phyloP scores from a whole-genome alignment of 1,284 basidiomycete species.

The Fomitopsis pinicola region DNA sequence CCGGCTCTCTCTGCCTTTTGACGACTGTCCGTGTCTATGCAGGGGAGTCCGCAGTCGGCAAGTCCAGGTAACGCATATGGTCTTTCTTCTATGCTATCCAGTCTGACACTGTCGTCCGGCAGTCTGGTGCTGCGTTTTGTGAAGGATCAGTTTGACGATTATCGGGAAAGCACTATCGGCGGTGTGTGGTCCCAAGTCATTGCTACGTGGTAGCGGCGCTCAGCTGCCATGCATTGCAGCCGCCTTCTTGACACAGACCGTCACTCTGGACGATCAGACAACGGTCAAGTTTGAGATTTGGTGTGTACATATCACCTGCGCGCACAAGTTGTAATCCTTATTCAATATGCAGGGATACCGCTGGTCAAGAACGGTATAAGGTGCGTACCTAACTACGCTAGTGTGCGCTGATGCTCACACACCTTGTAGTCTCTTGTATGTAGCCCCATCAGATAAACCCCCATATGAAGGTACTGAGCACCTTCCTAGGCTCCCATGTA shows the following conservation, averaged over 20 bases:
- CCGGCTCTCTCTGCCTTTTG: not conserved
- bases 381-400: conserved; percentile 35
- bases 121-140: conserved; percentile 95
- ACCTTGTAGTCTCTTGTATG: conserved; percentile 25
- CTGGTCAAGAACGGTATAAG: conserved; percentile 92
- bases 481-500: conserved; percentile 81
- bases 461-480: conserved; percentile 6
- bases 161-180: conserved; percentile 88
- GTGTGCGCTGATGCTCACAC: conserved; percentile 6
- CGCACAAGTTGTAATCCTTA: not conserved
- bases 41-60: conserved; percentile 97
- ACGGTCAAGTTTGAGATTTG: conserved; percentile 98
- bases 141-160: conserved; percentile 97
- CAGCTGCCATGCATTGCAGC: conserved; percentile 41
- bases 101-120: conserved; percentile 5
- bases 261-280: conserved; percentile 84
- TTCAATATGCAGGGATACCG: conserved; percentile 67
- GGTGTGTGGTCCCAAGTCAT: conserved; percentile 38
- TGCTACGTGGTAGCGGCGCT: not conserved
- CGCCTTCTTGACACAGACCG: conserved; percentile 95
- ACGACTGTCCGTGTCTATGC: conserved; percentile 6
- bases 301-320: conserved; percentile 28
- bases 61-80: conserved; percentile 67
- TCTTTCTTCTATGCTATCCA: conserved; percentile 6
- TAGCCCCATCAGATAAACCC: conserved; percentile 9